These are phyloP conservation scores for Chlorociboria aeruginascens DNA, from an alignment of 495 filamentous ascomycete genomes.

Conservation along the genomic window DNA sequence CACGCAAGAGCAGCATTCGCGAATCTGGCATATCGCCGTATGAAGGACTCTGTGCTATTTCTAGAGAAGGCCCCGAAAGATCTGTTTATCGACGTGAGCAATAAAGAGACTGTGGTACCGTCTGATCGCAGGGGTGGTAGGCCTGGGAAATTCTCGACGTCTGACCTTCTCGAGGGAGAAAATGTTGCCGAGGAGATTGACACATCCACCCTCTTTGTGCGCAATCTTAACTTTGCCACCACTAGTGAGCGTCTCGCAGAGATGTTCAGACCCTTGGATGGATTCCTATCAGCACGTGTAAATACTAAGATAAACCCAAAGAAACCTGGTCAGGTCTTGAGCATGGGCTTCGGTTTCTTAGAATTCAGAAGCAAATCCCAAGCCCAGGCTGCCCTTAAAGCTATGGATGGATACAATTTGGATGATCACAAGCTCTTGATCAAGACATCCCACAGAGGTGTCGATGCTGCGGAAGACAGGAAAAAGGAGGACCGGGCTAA, in stretches of 20 bases:
- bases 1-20: constrained; percentile 73
- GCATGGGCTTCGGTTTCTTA: constrained; percentile 94
- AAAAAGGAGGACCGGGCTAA: constrained; percentile 69
- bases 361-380: constrained; percentile 71
- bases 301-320: constrained; percentile 85
- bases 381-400: constrained; percentile 63
- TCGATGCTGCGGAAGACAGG: constrained; percentile 77
- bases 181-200: constrained; percentile 39
- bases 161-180: constrained; percentile 44
- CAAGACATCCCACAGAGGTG: constrained; percentile 69
- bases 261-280: constrained; percentile 67
- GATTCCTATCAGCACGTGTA: constrained; percentile 71
- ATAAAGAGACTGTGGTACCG: constrained; percentile 6
- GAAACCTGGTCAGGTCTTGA: constrained; percentile 67
- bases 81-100: constrained; percentile 46
- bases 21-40: constrained; percentile 71
- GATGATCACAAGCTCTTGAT: constrained; percentile 78
- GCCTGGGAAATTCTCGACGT: constrained; percentile 22
- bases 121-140: constrained; percentile 14
- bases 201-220: constrained; percentile 76
- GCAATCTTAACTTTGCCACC: constrained; percentile 89
- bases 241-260: constrained; percentile 60
- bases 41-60: constrained; percentile 86
- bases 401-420: constrained; percentile 79
- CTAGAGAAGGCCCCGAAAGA: constrained; percentile 87